A percentile compares a stretch with the other conserved stretches of the same genome.
phyloP scores from a whole-genome alignment of 108 stramenopile genomes.

The Heterococcus sp. region DNA sequence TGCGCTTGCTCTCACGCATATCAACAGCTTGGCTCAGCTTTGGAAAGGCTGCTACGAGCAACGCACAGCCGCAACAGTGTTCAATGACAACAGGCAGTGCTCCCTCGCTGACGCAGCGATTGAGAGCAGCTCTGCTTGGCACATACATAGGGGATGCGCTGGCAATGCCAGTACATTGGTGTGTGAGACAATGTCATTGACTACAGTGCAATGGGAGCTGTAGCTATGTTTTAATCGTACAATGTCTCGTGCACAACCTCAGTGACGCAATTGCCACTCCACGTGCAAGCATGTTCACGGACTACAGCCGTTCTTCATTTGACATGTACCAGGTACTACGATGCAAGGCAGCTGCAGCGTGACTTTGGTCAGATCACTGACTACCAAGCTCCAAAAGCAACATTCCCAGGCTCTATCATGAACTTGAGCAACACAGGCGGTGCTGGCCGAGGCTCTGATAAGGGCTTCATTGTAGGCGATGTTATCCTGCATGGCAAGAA shows the following conservation, averaged over 20 bases:
- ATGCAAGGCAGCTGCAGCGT: conserved; percentile 60
- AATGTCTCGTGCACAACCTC: too few relatives aligned
- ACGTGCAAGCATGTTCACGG: too few relatives aligned
- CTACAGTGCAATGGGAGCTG: too few relatives aligned
- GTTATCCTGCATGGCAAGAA: conserved; percentile 81
- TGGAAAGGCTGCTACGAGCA: neutral
- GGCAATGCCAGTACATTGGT: conserved; percentile 78
- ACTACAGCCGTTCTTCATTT: neutral
- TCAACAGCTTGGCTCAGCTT: too few relatives aligned
- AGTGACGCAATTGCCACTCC: too few relatives aligned
- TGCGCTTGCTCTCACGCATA: too few relatives aligned
- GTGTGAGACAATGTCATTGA: too few relatives aligned
- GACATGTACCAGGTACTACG: conserved; percentile 59
- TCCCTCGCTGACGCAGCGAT: neutral
- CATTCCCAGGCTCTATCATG: conserved; percentile 70
- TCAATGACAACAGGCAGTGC: neutral
- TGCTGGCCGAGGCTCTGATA: conserved; percentile 63
- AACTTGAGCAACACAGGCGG: conserved; percentile 77
- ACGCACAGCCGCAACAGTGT: neutral
- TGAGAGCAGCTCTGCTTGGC: conserved; percentile 58
- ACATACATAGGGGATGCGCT: conserved; percentile 73
- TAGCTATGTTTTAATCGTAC: too few relatives aligned
- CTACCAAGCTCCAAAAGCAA: conserved; percentile 62
- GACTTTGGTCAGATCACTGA: conserved; percentile 68
- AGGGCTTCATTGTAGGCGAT: conserved; percentile 67